Evolutionary conservation across 805 yeast species (phyloP), one percentile per base, ranked within the genome.

Genomic region (Lachancea mirantina): DNA sequence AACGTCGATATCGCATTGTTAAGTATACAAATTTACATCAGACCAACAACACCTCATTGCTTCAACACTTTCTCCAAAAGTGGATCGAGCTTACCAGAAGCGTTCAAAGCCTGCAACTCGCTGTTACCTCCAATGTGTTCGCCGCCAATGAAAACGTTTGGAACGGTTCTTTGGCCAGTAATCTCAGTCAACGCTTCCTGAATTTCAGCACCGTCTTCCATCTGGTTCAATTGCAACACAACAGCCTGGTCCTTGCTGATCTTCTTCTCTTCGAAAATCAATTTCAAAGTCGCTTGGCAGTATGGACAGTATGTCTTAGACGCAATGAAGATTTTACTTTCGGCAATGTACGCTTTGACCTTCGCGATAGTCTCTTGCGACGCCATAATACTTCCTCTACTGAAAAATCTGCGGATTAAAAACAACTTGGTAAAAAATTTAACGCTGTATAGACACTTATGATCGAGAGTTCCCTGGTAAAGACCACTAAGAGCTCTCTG

Each of bases 51-150:
- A n/a, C n/a, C n/a, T n/a, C n/a, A n/a, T n/a, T n/a, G n/a, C n/a
- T 18, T 17, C 32, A 36, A 23, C 9, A 36, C 45, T 35, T 49
- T 35, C 36, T 56, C 44, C 38, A 67, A 46, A 31, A 65, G 35
- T 8, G 33, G 46, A 38, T 69, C 73, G 52, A 84, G 72, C 59
- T 76, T 56, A 47, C 81, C 92, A 28, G 59, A 49, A 15, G 76
- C 67, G 46, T 73, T 68, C 57, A 88, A 70, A 33, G 71, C 67
- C 63, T 87, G 94, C 43, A 89, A 66, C 47, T 84, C 95, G 23
- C 88, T 78, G 72, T 87, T 84, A 41, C 98, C 98, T 40, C 98
- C 98, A 52, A 89, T 76, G 67, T 87, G 96, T 63, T 88, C 72
- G 40, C 95, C 96, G 29, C 70, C 77, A 57, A 89, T 85, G 65